Conservation (phyloP, 768 basidiomycete genomes). For the Pisolithus orientalis region DNA sequence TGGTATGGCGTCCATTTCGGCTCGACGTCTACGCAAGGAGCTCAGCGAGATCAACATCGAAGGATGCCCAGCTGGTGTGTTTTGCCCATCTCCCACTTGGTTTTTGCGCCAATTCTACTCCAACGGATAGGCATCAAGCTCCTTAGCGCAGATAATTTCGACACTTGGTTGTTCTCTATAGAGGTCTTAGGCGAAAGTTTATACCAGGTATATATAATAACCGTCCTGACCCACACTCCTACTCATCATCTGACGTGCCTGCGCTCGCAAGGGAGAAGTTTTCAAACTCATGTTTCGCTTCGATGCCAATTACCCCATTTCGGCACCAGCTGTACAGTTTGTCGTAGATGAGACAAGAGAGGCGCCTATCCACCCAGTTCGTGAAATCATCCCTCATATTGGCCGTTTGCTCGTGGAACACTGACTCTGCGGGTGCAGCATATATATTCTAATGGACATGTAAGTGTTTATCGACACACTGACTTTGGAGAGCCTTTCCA, state of each 20-base stretch:
- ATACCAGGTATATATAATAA: constrained; percentile 48
- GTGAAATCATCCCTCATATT: constrained; percentile 20
- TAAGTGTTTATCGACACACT: constrained; percentile 28
- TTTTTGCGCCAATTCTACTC: constrained; percentile 1
- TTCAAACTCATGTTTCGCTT: constrained; percentile 81
- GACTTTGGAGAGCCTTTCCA: constrained; percentile 4
- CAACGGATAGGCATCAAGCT: constrained; percentile 57
- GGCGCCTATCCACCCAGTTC: constrained; percentile 76
- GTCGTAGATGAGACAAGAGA: constrained; percentile 57
- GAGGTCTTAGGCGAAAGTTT: constrained; percentile 80
- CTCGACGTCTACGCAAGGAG: constrained; percentile 65
- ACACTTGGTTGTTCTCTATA: constrained; percentile 72
- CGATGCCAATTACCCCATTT: constrained; percentile 77
- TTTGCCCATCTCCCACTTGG: constrained; percentile 32
- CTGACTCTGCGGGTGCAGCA: constrained; percentile 42
- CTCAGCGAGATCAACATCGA: constrained; percentile 59
- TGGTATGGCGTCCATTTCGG: constrained; percentile 56
- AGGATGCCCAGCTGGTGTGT: constrained; percentile 47
- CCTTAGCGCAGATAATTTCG: constrained; percentile 69
- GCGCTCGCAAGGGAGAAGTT: constrained; percentile 52
- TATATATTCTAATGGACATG: constrained; percentile 85
- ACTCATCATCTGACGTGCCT: not conserved
- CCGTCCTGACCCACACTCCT: not conserved
- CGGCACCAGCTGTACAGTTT: constrained; percentile 83
- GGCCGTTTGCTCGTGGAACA: not conserved